These are phyloP conservation scores for Xylaria sp. DNA, from an alignment of 2,329 filamentous ascomycete genomes.

Conservation along the genomic window DNA sequence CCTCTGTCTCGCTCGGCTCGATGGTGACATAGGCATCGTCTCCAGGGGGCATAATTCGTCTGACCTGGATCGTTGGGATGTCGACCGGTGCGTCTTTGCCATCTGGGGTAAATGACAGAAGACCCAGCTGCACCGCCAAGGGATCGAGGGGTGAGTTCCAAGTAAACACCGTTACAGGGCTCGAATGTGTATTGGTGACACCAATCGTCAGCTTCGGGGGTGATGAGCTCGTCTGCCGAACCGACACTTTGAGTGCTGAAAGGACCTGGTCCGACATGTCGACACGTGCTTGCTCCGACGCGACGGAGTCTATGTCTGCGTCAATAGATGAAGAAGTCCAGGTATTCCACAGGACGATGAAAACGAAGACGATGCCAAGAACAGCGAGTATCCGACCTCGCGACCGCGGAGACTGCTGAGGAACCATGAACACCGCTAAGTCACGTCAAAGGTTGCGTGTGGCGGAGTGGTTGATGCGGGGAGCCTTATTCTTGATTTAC, in stretches of 20 bases:
- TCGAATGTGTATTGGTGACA: constrained; percentile 55
- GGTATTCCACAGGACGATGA: constrained; percentile 37
- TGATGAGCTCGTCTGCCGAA: constrained; percentile 44
- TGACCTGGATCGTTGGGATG: constrained; percentile 53
- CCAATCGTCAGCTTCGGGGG: constrained; percentile 52
- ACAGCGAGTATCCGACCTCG: constrained; percentile 36
- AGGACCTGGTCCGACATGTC: constrained; percentile 42
- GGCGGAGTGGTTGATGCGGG: constrained; percentile 20
- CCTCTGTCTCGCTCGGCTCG: constrained; percentile 51
- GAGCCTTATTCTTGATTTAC: constrained; percentile 12
- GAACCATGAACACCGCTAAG: constrained; percentile 33
- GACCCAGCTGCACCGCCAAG: constrained; percentile 55
- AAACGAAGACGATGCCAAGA: constrained; percentile 29
- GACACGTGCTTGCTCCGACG: constrained; percentile 21
- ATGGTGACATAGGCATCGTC: constrained; percentile 55
- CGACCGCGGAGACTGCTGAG: constrained; percentile 30
- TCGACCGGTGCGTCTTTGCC: constrained; percentile 51
- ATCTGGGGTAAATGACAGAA: constrained; percentile 55
- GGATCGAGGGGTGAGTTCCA: constrained; percentile 61
- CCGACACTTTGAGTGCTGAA: constrained; percentile 46
- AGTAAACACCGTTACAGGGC: constrained; percentile 55
- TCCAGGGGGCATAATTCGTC: constrained; percentile 56
- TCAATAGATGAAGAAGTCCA: constrained; percentile 17
- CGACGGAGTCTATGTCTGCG: constrained; percentile 5
- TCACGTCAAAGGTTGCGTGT: background rate